Conservation (phyloP, 1,284 basidiomycete species). For the Phlebopus sp. region DNA sequence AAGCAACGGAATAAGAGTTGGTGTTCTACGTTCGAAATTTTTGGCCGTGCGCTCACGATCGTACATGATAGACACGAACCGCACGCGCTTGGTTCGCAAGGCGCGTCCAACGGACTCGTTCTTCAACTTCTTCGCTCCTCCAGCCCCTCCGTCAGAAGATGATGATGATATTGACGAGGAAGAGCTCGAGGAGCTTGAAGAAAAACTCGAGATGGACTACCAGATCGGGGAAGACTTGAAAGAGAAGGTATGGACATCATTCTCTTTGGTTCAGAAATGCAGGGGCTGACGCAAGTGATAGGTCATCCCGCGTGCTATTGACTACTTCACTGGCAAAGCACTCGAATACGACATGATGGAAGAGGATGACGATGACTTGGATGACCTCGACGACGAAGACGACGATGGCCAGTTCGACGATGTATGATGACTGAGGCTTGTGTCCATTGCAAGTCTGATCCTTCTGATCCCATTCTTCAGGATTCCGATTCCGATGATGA, state of each 20-base stretch:
- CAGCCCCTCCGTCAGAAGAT: conserved; percentile 69
- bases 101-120: conserved; percentile 87
- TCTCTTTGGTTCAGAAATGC: neutral
- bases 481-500: conserved; percentile 55
- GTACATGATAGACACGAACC: conserved; percentile 77
- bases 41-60: conserved; percentile 6
- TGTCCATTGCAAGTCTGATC: conserved; percentile 22
- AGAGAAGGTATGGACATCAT: conserved; percentile 66
- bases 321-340: conserved; percentile 96
- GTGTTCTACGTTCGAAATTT: conserved; percentile 22
- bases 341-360: conserved; percentile 83
- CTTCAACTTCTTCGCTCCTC: conserved; percentile 97
- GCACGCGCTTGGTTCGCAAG: conserved; percentile 89
- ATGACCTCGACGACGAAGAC: conserved; percentile 59
- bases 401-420: conserved; percentile 59
- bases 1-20: conserved; percentile 98
- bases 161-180: conserved; percentile 84
- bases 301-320: conserved; percentile 93
- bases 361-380: conserved; percentile 67
- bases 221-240: conserved; percentile 99
- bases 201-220: conserved; percentile 94
- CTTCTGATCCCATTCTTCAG: conserved; percentile 12
- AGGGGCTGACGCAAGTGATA: conserved; percentile 31
- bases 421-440: conserved; percentile 35
- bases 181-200: conserved; percentile 86